Evolutionary conservation across 2,329 filamentous ascomycete genomes (phyloP).

Genomic region (Aspergillus udagawae): DNA sequence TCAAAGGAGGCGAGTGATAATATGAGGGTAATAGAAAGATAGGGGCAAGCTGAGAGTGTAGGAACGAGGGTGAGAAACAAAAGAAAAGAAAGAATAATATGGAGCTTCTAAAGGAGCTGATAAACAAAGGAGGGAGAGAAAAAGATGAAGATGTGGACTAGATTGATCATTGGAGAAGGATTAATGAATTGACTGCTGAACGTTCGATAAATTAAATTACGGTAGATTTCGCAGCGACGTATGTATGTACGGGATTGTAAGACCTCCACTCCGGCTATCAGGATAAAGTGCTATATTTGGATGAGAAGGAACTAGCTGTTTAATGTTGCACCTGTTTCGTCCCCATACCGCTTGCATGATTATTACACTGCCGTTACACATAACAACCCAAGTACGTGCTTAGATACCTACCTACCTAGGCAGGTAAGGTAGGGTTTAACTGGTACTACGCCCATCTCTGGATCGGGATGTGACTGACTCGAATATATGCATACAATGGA

Average conservation of each 20-base stretch:
- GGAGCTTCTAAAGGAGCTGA: not conserved
- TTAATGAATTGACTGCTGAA: not conserved
- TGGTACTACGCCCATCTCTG: not conserved
- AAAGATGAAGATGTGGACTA: not conserved
- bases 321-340: not conserved
- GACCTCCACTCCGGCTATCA: not conserved
- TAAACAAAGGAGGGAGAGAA: not conserved
- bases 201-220: not conserved
- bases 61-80: not conserved
- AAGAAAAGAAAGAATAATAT: not conserved
- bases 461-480: not conserved
- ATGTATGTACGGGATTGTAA: not conserved
- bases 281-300: not conserved
- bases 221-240: no score
- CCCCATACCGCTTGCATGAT: not conserved
- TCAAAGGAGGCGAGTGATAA: not conserved
- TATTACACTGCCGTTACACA: no score
- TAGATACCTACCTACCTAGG: no score
- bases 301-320: not conserved
- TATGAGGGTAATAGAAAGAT: not conserved
- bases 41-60: not conserved
- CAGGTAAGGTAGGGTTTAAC: no score
- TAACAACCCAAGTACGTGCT: no score
- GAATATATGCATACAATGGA: not conserved
- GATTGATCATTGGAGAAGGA: not conserved